Conservation (phyloP, 2,329 filamentous ascomycete species). For the Penicillium hordei region DNA sequence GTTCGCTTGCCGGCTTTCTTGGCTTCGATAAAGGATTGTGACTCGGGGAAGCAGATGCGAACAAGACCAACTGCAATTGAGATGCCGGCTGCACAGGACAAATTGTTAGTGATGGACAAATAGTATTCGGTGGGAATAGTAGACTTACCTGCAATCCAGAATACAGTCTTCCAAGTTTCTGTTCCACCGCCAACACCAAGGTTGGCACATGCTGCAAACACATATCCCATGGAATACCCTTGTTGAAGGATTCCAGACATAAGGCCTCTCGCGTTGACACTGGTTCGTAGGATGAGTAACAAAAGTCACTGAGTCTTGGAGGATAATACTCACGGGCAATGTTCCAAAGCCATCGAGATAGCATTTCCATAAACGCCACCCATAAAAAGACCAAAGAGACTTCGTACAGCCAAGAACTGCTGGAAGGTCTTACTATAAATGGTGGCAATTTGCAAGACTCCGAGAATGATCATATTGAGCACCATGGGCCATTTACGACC, state of each 20-base stretch:
- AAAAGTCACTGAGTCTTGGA: neutral
- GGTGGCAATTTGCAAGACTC: conserved; percentile 71
- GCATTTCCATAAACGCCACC: conserved; percentile 78
- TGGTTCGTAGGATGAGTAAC: neutral
- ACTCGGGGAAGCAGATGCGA: conserved; percentile 70
- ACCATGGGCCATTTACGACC: conserved; percentile 82
- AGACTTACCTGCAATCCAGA: conserved; percentile 62
- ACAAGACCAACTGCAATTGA: conserved; percentile 61
- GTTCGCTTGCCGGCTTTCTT: conserved; percentile 59
- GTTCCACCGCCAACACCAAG: conserved; percentile 64
- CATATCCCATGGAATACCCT: conserved; percentile 77
- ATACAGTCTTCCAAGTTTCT: conserved; percentile 68
- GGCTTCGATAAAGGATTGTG: conserved; percentile 70
- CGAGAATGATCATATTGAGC: conserved; percentile 71
- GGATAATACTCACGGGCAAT: conserved; percentile 54
- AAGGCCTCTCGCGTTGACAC: conserved; percentile 67
- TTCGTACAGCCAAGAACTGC: conserved; percentile 72
- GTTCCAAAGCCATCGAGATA: conserved; percentile 75
- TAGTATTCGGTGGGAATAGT: no score
- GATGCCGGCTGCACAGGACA: conserved; percentile 25
- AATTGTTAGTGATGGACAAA: conserved; percentile 1
- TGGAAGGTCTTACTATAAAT: conserved; percentile 72
- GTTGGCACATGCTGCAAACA: conserved; percentile 70
- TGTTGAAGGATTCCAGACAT: conserved; percentile 82
- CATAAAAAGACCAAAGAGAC: conserved; percentile 76